Evolutionary conservation across 768 basidiomycete genomes (phyloP).

Genomic region (Exidia glandulosa): DNA sequence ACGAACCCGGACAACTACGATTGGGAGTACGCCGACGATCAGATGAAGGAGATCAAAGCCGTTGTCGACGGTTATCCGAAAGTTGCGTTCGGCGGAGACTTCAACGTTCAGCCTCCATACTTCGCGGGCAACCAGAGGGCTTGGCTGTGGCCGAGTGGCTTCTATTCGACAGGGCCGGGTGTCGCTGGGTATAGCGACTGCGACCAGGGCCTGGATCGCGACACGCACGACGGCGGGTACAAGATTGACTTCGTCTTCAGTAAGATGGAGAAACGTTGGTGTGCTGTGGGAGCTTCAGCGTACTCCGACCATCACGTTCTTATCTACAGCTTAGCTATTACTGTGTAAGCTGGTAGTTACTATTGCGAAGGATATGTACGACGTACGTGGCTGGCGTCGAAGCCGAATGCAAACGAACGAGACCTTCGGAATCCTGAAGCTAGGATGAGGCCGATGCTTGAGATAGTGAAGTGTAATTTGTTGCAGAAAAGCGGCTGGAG

Average conservation of each 20-base stretch:
- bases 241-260: not conserved
- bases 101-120: not conserved
- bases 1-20: not conserved
- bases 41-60: not conserved
- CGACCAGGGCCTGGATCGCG: not conserved
- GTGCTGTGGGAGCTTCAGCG: not conserved
- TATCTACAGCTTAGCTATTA: not conserved
- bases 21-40: constrained; percentile 19
- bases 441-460: too few species aligned
- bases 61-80: not conserved
- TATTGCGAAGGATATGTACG: too few species aligned
- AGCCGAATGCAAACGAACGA: too few species aligned
- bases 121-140: not conserved
- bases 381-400: too few species aligned
- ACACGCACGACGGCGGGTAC: not conserved
- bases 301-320: not conserved
- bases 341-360: too few species aligned
- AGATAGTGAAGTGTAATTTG: too few species aligned
- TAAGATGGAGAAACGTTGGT: not conserved
- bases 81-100: not conserved
- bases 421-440: too few species aligned
- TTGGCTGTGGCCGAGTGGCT: not conserved
- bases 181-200: not conserved
- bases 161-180: not conserved
- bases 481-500: too few species aligned